Conservation (phyloP, 441 rosid species). For the Populus hybrid region DNA sequence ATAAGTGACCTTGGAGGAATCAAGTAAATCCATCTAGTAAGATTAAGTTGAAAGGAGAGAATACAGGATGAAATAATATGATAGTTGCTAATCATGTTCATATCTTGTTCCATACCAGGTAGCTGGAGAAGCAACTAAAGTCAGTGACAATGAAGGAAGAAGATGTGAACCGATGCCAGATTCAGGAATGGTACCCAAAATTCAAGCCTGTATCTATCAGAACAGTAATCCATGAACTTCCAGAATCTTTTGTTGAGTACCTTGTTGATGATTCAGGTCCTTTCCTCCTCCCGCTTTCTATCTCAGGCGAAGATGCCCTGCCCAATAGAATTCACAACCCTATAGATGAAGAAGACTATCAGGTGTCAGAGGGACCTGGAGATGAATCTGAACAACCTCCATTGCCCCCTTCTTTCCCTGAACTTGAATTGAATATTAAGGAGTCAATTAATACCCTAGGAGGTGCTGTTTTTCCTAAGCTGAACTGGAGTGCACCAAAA, state of each 20-base stretch:
- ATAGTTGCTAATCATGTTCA: background rate
- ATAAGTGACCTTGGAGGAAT: background rate
- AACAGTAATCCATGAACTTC: constrained; percentile 63
- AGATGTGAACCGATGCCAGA: constrained; percentile 71
- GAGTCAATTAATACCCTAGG: constrained; percentile 60
- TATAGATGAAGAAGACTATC: constrained; percentile 61
- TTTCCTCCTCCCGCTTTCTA: constrained; percentile 63
- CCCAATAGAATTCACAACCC: constrained; percentile 67
- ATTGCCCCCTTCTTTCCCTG: constrained; percentile 45
- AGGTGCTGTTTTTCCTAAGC: constrained; percentile 61
- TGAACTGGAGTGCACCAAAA: constrained; percentile 90
- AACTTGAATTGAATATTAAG: constrained; percentile 58
- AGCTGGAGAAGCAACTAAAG: background rate
- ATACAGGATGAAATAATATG: background rate
- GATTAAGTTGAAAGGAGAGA: background rate
- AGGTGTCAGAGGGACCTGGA: constrained; percentile 60
- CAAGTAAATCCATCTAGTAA: background rate
- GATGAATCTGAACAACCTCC: constrained; percentile 53
- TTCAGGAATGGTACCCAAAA: constrained; percentile 81
- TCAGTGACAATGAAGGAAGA: constrained; percentile 46
- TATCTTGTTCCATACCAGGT: background rate
- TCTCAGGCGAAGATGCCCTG: constrained; percentile 60
- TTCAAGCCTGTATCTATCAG: constrained; percentile 58
- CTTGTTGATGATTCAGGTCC: constrained; percentile 71
- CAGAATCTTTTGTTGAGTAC: constrained; percentile 63